These are phyloP conservation scores for Periconia digitata DNA, from an alignment of 2,329 filamentous ascomycete species.

Conservation along the genomic window DNA sequence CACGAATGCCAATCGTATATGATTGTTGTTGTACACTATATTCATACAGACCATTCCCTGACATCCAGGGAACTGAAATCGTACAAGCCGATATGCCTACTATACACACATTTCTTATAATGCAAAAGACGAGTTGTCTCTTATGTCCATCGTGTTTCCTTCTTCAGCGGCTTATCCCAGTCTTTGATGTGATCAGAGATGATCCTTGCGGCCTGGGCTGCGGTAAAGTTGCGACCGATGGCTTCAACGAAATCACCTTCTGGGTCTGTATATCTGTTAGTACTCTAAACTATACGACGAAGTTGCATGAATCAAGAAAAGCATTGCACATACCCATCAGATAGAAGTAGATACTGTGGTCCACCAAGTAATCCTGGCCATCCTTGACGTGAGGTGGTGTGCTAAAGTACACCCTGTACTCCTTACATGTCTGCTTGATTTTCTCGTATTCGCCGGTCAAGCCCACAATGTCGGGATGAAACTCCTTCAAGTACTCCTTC, in stretches of 20 bases:
- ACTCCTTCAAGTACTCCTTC: slow-evolving; percentile 84
- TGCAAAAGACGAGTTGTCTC: no score
- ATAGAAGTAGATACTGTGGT: slow-evolving; percentile 99
- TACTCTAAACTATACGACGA: slow-evolving; percentile 1
- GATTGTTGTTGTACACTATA: no score
- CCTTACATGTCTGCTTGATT: slow-evolving; percentile 92
- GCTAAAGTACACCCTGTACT: slow-evolving; percentile 95
- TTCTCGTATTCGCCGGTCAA: slow-evolving; percentile 92
- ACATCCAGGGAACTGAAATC: not conserved
- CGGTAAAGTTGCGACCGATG: slow-evolving; percentile 90
- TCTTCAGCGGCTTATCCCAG: slow-evolving; percentile 64
- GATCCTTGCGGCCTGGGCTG: slow-evolving; percentile 78
- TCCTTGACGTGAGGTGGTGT: slow-evolving; percentile 86
- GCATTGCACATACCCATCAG: slow-evolving; percentile 69
- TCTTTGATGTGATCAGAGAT: slow-evolving; percentile 85
- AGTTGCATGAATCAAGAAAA: not conserved
- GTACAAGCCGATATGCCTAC: no score
- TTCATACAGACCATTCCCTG: not conserved
- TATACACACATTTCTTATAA: no score
- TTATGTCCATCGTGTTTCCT: slow-evolving; percentile 36
- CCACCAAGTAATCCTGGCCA: slow-evolving; percentile 94
- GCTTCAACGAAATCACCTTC: slow-evolving; percentile 98
- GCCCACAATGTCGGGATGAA: slow-evolving; percentile 83
- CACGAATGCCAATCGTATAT: no score
- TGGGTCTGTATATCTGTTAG: slow-evolving; percentile 65